Evolutionary conservation across 768 basidiomycete species (phyloP).

Genomic region (Boletus sp.): DNA sequence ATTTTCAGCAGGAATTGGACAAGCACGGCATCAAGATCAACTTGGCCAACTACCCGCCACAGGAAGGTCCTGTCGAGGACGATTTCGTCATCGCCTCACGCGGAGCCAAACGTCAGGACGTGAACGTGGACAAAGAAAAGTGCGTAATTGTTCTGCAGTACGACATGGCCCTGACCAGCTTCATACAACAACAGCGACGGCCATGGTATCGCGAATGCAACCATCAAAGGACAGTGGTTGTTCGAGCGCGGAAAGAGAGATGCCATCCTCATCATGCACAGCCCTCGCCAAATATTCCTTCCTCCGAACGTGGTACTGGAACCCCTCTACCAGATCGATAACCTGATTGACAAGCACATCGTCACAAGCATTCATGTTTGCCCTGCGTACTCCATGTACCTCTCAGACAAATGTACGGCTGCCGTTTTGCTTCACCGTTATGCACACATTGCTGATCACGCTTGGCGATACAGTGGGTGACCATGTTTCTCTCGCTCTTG

Average conservation of each 20-base stretch:
- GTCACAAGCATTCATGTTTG: conserved; percentile 33
- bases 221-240: conserved; percentile 33
- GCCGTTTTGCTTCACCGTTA: neutral
- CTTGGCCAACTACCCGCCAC: conserved; percentile 18
- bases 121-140: conserved; percentile 13
- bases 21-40: conserved; percentile 8
- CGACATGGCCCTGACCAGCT: neutral
- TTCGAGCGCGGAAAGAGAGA: conserved; percentile 29
- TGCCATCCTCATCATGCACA: conserved; percentile 34
- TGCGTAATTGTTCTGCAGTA: conserved; percentile 5
- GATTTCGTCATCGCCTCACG: conserved; percentile 24
- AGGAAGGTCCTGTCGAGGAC: conserved; percentile 18
- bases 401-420: conserved; percentile 25
- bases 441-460: neutral
- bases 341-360: conserved; percentile 29
- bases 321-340: conserved; percentile 23
- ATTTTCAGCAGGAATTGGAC: conserved; percentile 19
- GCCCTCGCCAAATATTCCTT: conserved; percentile 23
- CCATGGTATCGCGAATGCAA: conserved; percentile 22
- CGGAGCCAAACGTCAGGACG: conserved; percentile 12
- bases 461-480: conserved; percentile 16
- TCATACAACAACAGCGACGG: conserved; percentile 3
- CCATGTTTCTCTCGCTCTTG: conserved; percentile 21
- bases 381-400: conserved; percentile 33
- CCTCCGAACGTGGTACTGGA: conserved; percentile 24